These are phyloP conservation scores for Metschnikowia bowlesiae DNA, from an alignment of 805 yeast genomes.

Conservation along the genomic window DNA sequence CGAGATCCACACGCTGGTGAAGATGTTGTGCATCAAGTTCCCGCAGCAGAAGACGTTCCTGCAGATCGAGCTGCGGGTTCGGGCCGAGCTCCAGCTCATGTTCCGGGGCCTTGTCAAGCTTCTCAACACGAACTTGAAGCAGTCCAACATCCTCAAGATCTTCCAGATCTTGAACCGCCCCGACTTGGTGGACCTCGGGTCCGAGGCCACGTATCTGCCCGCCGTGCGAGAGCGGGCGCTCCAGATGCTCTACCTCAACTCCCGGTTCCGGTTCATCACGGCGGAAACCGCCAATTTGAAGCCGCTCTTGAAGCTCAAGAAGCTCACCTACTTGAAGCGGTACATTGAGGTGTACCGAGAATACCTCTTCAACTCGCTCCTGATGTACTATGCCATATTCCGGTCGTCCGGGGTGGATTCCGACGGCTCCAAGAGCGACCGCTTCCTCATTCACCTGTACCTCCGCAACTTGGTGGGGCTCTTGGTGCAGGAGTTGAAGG, in stretches of 20 bases:
- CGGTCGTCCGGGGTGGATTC: constrained; percentile 16
- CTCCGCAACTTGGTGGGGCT: constrained; percentile 27
- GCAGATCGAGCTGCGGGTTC: constrained; percentile 48
- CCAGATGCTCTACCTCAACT: constrained; percentile 58
- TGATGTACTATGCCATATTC: constrained; percentile 63
- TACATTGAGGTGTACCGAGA: constrained; percentile 83
- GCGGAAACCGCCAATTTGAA: constrained; percentile 53
- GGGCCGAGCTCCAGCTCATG: constrained; percentile 59
- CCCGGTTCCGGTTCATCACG: constrained; percentile 64
- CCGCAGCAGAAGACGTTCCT: constrained; percentile 54
- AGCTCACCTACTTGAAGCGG: constrained; percentile 65
- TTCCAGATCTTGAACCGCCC: constrained; percentile 71
- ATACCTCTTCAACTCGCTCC: constrained; percentile 67
- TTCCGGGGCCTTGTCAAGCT: constrained; percentile 62
- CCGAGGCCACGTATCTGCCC: not conserved
- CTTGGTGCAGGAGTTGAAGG: constrained; percentile 21
- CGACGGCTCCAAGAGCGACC: constrained; percentile 16
- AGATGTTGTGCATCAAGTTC: constrained; percentile 65
- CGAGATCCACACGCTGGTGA: constrained; percentile 71
- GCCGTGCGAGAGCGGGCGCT: constrained; percentile 18
- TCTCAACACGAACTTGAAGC: constrained; percentile 70
- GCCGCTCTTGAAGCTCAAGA: constrained; percentile 52
- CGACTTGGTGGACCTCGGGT: constrained; percentile 35
- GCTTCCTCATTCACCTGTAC: constrained; percentile 24
- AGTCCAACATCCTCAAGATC: constrained; percentile 73